A percentile compares a stretch with the other conserved stretches of the same genome.
These are phyloP conservation scores for Daldinia decipiens DNA, from an alignment of 495 filamentous ascomycete genomes.

Conservation along the genomic window DNA sequence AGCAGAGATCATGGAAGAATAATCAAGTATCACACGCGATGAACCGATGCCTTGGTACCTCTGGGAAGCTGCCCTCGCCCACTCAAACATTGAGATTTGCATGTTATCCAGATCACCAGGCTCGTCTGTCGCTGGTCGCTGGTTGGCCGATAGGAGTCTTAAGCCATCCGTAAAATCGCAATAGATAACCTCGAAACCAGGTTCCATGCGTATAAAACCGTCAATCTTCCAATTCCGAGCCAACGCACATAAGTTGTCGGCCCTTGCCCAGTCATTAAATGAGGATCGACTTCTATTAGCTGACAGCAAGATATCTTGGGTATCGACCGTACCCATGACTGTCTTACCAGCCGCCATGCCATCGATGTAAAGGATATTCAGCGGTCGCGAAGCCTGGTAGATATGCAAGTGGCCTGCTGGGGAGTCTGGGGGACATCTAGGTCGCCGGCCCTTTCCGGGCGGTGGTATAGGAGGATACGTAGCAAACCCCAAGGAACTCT, in stretches of 20 bases:
- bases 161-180: conserved; percentile 63
- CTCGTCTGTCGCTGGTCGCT: conserved; percentile 6
- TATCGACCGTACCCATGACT: conserved; percentile 68
- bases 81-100: conserved; percentile 43
- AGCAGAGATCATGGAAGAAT: conserved; percentile 68
- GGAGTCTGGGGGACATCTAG: conserved; percentile 9
- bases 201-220: conserved; percentile 73
- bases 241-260: conserved; percentile 61
- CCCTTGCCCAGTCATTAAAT: conserved; percentile 56
- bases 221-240: conserved; percentile 64
- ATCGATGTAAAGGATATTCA: conserved; percentile 70
- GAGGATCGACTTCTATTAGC: conserved; percentile 30
- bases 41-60: conserved; percentile 70
- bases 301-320: conserved; percentile 65
- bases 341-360: conserved; percentile 70
- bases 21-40: conserved; percentile 65
- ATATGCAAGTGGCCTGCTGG: conserved; percentile 64
- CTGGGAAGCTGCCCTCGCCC: conserved; percentile 56
- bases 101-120: conserved; percentile 10
- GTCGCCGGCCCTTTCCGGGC: neutral
- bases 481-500: neutral
- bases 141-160: conserved; percentile 31
- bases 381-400: conserved; percentile 58
- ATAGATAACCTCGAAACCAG: conserved; percentile 75
- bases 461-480: neutral